Base-by-base conservation (phyloP, 2,329 filamentous ascomycete genomes). In the Aspergillus fijiensis region DNA sequence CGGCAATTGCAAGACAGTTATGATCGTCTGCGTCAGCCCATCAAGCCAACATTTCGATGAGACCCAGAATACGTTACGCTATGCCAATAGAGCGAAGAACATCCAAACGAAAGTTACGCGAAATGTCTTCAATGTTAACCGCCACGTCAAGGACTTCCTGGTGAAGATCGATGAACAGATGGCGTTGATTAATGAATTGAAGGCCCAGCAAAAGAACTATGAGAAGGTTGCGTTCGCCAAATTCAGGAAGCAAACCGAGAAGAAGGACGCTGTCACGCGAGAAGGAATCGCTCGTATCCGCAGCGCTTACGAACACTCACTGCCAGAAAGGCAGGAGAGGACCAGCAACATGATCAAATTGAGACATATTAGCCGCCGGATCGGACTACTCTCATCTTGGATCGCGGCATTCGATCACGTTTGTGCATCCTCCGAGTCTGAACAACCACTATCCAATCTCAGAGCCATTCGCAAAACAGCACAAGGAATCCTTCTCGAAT, bases 151-250 rank as follows among this genome's bases (percentile, higher is more conserved):
- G 81, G 95, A 99, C 77, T 99, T 96, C 79, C 79, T 99, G 74
- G 95, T 97, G 81, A 98, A 98, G 84, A 99, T 99, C 70, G 94
- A 99, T 72, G 95, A 99, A 79, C 94, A 99, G 75, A 93, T 96
- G 84, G 89, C 88, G n/a, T 79, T 97, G 71, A 99, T 99, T 76
- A 96, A 96, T 68, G 93, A 98, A 74, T 85, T 99, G 58, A 92
- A 95, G 78, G 90, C 90, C 27, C 91, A 97, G 74, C 92, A 96
- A 72, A 96, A 92, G 74, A 91, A 98, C 58, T 89, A 89, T 4
- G 95, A 98, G 72, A 85, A 85, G 42, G 81, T 87, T 3, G 92
- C 92, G 53, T 94, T 94, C 67, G 83, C 85, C 67, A 98, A 98
- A 72, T 96, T 97, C 79, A 88, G 88, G 69, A 97, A 96, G 76